Evolutionary conservation across 495 filamentous ascomycete species (phyloP).

Genomic region (Evansstolkia leycettana): DNA sequence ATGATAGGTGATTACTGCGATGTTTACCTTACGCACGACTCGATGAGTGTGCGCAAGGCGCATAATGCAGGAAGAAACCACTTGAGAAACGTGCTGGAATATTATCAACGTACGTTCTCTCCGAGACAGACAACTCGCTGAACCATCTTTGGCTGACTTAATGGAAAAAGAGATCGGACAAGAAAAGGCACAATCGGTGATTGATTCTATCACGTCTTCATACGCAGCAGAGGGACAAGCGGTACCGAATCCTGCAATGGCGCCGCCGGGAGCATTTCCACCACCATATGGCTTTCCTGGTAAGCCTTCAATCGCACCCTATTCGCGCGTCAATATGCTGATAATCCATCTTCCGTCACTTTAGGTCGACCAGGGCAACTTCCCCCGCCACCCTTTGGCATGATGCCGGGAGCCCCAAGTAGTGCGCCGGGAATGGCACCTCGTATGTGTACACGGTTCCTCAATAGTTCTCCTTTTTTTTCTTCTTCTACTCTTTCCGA

Average conservation of each 20-base stretch:
- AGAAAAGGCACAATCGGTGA: slow-evolving; percentile 95
- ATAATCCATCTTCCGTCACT: no score
- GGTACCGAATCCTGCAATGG: slow-evolving; percentile 70
- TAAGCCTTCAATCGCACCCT: slow-evolving; percentile 11
- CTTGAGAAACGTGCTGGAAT: slow-evolving; percentile 91
- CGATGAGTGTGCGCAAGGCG: slow-evolving; percentile 97
- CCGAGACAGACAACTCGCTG: no score
- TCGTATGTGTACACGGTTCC: slow-evolving; percentile 37
- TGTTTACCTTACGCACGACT: slow-evolving; percentile 99
- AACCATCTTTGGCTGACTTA: neutral
- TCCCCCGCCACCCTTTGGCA: slow-evolving; percentile 43
- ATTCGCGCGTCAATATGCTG: no score
- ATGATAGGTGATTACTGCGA: slow-evolving; percentile 95
- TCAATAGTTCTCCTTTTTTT: slow-evolving; percentile 1
- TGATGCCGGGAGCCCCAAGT: slow-evolving; percentile 33
- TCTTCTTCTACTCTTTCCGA: slow-evolving; percentile 1
- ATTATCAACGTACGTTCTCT: slow-evolving; percentile 73
- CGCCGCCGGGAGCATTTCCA: slow-evolving; percentile 31
- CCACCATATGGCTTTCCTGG: slow-evolving; percentile 48
- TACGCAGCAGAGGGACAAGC: slow-evolving; percentile 90
- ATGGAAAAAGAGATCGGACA: slow-evolving; percentile 75
- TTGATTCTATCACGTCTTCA: slow-evolving; percentile 90
- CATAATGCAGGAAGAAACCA: slow-evolving; percentile 96
- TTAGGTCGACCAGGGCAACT: slow-evolving; percentile 37
- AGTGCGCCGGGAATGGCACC: slow-evolving; percentile 29